Percentiles rank a stretch among this genome's conserved stretches.
Conservation (phyloP, 2,329 filamentous ascomycete species). For the Nemania serpens region DNA sequence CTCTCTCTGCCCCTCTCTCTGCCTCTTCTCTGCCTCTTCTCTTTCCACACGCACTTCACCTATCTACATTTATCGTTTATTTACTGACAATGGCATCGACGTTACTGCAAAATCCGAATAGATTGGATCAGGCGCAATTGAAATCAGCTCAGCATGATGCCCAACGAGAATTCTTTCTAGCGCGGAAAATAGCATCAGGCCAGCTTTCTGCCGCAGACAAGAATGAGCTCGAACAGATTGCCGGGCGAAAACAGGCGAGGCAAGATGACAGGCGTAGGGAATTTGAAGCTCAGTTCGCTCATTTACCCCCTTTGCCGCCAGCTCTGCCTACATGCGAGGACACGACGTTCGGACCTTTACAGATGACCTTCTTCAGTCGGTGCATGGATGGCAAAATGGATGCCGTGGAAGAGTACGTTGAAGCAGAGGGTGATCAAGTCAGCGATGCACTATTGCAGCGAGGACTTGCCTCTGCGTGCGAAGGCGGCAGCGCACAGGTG, state of each 20-base stretch:
- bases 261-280: neutral
- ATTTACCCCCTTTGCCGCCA: conserved; percentile 1
- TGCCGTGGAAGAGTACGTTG: neutral
- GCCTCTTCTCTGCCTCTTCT: too few relatives aligned
- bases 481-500: neutral
- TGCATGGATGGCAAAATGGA: neutral
- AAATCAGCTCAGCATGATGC: neutral
- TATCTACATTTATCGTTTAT: too few relatives aligned
- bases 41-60: too few relatives aligned
- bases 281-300: conserved; percentile 1
- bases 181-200: neutral
- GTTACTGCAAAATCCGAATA: too few relatives aligned
- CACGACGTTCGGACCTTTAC: neutral
- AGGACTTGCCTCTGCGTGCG: conserved; percentile 2
- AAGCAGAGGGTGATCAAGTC: neutral
- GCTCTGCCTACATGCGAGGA: neutral
- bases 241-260: neutral
- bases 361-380: neutral
- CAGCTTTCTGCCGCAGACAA: neutral
- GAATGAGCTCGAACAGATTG: neutral
- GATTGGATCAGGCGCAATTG: neutral
- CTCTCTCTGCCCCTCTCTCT: too few relatives aligned
- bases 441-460: neutral
- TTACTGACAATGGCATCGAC: too few relatives aligned
- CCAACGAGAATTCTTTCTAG: neutral